phyloP scores from a whole-genome alignment of 164 flowering plant genomes.

The Macadamia tetraphylla region DNA sequence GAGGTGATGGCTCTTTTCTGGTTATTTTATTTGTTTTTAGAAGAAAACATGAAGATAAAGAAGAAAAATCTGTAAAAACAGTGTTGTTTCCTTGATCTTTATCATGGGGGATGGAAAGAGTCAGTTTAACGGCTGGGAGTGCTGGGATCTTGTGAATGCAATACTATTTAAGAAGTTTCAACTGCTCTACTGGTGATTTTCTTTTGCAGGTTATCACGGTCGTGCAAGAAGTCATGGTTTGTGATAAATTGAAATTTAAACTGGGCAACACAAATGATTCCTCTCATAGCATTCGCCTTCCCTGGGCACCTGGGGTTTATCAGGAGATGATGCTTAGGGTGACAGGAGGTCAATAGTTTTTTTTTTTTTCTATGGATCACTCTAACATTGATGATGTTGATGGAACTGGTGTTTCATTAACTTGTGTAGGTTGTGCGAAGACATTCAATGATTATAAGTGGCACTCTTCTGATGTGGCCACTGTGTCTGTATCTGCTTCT shows the following conservation, averaged over 20 bases:
- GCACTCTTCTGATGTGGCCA: slow-evolving; percentile 71
- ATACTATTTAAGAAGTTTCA: not conserved
- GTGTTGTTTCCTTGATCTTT: not conserved
- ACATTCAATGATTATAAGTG: slow-evolving; percentile 65
- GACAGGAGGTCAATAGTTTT: slow-evolving; percentile 58
- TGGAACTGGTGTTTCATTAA: slow-evolving; percentile 1
- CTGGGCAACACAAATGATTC: slow-evolving; percentile 21
- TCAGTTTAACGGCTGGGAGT: not conserved
- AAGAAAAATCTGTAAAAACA: not conserved
- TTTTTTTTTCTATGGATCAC: not conserved
- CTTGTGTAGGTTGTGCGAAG: slow-evolving; percentile 69
- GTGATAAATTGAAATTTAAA: slow-evolving; percentile 52
- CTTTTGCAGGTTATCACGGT: slow-evolving; percentile 53
- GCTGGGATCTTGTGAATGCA: not conserved
- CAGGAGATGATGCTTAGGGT: slow-evolving; percentile 77
- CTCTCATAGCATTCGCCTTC: slow-evolving; percentile 53
- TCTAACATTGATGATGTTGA: not conserved
- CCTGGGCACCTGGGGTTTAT: slow-evolving; percentile 73
- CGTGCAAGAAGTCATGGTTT: slow-evolving; percentile 78
- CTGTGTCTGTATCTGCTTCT: slow-evolving; percentile 57
- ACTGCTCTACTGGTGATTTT: slow-evolving; percentile 1
- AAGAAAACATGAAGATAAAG: not conserved
- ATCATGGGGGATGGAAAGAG: not conserved
- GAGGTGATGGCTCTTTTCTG: slow-evolving; percentile 44
- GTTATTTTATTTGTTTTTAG: not conserved